phyloP scores from a whole-genome alignment of 306 rosid genomes.

The Gleditsia sinensis region DNA sequence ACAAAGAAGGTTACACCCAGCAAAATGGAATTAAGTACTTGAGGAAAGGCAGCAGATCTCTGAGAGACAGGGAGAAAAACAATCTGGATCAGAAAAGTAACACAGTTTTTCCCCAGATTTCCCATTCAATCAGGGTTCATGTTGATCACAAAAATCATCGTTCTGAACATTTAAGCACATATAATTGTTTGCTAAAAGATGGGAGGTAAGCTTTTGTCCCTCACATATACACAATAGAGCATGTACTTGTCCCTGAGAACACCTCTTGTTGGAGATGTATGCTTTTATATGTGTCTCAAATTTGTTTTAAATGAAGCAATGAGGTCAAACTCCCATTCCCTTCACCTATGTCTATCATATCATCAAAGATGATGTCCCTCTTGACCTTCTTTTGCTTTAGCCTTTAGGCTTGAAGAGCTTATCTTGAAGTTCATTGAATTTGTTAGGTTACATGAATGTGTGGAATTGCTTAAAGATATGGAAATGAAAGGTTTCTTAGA shows the following conservation, averaged over 20 bases:
- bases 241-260: slow-evolving; percentile 26
- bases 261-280: slow-evolving; percentile 19
- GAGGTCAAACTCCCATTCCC: slow-evolving; percentile 18
- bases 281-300: slow-evolving; percentile 16
- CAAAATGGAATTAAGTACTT: slow-evolving; percentile 38
- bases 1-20: slow-evolving; percentile 42
- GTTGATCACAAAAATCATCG: slow-evolving; percentile 43
- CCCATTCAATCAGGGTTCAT: slow-evolving; percentile 45
- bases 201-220: slow-evolving; percentile 62
- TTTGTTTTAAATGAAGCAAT: slow-evolving; percentile 26
- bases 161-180: slow-evolving; percentile 56
- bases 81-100: slow-evolving; percentile 34
- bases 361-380: slow-evolving; percentile 20
- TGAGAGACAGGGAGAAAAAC: slow-evolving; percentile 45
- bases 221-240: background rate
- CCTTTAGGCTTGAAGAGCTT: slow-evolving; percentile 39
- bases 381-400: slow-evolving; percentile 9
- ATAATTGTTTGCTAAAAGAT: slow-evolving; percentile 63
- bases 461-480: slow-evolving; percentile 80
- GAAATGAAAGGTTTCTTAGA: slow-evolving; percentile 71
- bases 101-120: slow-evolving; percentile 42
- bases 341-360: slow-evolving; percentile 13
- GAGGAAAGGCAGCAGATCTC: slow-evolving; percentile 49
- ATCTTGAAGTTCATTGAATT: slow-evolving; percentile 34
- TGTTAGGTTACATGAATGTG: slow-evolving; percentile 68